A percentile compares a stretch with the other conserved stretches of the same genome.
phyloP scores from a whole-genome alignment of 345 rosid genomes.

The Kandelia obovata region DNA sequence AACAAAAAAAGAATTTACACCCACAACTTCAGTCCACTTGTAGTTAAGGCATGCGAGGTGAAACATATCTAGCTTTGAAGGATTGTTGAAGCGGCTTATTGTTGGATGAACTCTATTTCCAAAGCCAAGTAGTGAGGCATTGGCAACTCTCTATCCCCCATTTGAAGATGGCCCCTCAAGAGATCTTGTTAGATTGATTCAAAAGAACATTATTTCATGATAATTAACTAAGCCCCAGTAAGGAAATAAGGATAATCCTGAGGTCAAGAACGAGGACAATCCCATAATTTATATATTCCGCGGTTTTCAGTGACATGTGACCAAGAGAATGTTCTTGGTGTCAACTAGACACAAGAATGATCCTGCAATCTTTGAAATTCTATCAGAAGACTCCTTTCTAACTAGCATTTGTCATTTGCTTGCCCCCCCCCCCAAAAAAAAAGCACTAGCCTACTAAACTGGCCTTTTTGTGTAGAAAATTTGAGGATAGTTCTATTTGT shows the following conservation, averaged over 20 bases:
- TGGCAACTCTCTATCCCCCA: too few species aligned
- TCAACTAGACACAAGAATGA: not conserved
- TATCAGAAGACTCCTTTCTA: slow-evolving; percentile 2
- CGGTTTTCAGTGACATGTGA: too few species aligned
- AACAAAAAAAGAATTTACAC: too few species aligned
- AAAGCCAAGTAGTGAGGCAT: too few species aligned
- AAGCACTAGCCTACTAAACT: slow-evolving; percentile 6
- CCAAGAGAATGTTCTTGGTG: too few species aligned
- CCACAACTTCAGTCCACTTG: too few species aligned
- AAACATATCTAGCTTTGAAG: too few species aligned
- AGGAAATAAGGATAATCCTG: not conserved
- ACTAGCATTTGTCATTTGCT: not conserved
- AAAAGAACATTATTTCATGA: not conserved
- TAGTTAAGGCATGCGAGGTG: too few species aligned
- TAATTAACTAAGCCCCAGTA: not conserved
- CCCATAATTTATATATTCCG: too few species aligned
- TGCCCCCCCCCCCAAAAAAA: not conserved
- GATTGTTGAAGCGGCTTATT: too few species aligned
- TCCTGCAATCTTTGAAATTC: not conserved
- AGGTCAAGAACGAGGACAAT: not conserved
- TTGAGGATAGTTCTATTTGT: too few species aligned
- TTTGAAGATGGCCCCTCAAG: not conserved
- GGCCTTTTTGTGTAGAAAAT: not conserved
- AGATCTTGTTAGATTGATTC: not conserved
- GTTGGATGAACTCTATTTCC: too few species aligned